Base-by-base conservation (phyloP, 257 asterid species). In the Eustoma russellianum region DNA sequence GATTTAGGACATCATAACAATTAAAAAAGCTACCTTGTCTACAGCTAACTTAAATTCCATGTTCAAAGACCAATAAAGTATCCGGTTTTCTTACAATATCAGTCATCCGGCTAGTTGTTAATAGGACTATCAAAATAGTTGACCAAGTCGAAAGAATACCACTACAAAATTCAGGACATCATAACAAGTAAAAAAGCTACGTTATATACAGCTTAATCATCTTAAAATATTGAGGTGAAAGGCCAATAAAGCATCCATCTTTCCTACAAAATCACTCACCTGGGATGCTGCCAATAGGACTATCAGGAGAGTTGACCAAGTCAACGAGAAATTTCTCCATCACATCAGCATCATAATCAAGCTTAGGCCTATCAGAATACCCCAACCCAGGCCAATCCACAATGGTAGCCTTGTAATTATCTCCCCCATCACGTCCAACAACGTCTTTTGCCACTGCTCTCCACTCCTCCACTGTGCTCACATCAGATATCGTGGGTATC, bases 381-480 rank as follows among this genome's bases (percentile, higher is more conserved):
- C 97, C 97, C 64, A 90, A 64, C 43, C 97, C 97, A 35, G 97
- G 97, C 96, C 97, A 90, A 77, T 90, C 97, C 65, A 90, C 84
- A 68, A 90, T 81, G 16, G 94, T 79, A 56, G 94, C 85, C 19
- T 72, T 80, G 70, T 81, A 86, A 61, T 74, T 71, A 53, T 68
- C 57, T 40, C 41, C 67, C 35, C 76, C 80, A 53, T 67, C 57
- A 68, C 70, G 77, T 12, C 63, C 77, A 7, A 80, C 83, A 48
- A 90, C 71, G 60, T 81, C 93, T 59, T 83, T 80, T 17, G 95
- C 98, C 54, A 83, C 98, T 28, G 35, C 40, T 52, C 98, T 79
- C 98, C 98, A 90, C 63, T 90, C 98, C 59, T 83, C 98, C 15
- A 86, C 95, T 2, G 96, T 90, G 70, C 98, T 90, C 16, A 90